phyloP scores from a whole-genome alignment of 2,329 filamentous ascomycete species.

The Fusarium equiseti region DNA sequence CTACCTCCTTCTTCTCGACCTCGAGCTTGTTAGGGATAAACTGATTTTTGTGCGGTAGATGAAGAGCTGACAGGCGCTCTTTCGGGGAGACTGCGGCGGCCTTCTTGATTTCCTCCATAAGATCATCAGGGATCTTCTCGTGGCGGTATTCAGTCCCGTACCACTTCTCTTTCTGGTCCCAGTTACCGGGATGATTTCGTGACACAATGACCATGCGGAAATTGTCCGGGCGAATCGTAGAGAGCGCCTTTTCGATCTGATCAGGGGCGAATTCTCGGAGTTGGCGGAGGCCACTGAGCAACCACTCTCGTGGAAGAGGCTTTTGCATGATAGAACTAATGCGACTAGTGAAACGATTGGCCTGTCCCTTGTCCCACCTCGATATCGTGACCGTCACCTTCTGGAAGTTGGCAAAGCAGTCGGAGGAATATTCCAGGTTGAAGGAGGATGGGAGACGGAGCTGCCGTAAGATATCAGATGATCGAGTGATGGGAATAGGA shows the following conservation, averaged over 20 bases:
- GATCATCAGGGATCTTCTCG: constrained; percentile 81
- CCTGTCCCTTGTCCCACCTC: too few species aligned
- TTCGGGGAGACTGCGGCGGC: constrained; percentile 70
- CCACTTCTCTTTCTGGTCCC: constrained; percentile 94
- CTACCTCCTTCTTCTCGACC: constrained; percentile 93
- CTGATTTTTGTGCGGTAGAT: constrained; percentile 92
- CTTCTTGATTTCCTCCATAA: constrained; percentile 76
- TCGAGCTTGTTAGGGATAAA: constrained; percentile 95
- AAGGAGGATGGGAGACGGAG: too few species aligned
- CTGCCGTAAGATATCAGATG: too few species aligned
- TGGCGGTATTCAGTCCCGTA: constrained; percentile 95
- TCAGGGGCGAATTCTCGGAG: constrained; percentile 84
- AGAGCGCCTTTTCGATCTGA: constrained; percentile 79
- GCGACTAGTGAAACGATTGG: constrained; percentile 88
- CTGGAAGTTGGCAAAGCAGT: too few species aligned
- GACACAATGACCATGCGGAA: constrained; percentile 87
- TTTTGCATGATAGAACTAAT: constrained; percentile 92
- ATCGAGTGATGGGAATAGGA: too few species aligned
- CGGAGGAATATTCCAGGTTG: too few species aligned
- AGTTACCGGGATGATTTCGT: constrained; percentile 84
- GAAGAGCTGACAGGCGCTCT: constrained; percentile 76
- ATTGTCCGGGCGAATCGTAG: constrained; percentile 85
- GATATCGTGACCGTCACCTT: too few species aligned
- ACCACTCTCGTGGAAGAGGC: constrained; percentile 84
- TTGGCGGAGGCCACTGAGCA: constrained; percentile 83